Evolutionary conservation across 2,329 filamentous ascomycete genomes (phyloP).

Genomic region (Cytospora piceicola): DNA sequence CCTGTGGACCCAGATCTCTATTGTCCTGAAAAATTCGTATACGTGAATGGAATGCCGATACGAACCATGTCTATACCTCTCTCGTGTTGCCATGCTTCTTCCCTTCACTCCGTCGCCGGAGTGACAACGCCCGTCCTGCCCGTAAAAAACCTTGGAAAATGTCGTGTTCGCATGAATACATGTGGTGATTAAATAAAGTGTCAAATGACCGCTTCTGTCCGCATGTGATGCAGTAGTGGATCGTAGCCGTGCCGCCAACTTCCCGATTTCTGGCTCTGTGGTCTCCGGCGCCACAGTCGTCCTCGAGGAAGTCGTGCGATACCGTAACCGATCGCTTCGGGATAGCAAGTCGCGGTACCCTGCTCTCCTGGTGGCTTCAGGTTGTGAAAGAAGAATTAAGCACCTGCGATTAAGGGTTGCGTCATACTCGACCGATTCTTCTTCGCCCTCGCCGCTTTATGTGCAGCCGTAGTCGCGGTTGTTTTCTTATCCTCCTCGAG

Average conservation of each 20-base stretch:
- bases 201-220: not conserved
- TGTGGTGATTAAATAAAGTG: constrained; percentile 11
- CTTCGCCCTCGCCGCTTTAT: constrained; percentile 30
- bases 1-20: not conserved
- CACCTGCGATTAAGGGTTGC: constrained; percentile 25
- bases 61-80: not conserved
- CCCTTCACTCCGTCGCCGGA: not conserved
- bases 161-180: constrained; percentile 20
- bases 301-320: not conserved
- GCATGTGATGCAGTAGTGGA: not conserved
- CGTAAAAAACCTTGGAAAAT: not conserved
- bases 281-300: not conserved
- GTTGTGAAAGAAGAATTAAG: not conserved
- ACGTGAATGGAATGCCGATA: not conserved
- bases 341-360: not conserved
- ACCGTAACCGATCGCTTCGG: not conserved
- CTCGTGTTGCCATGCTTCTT: not conserved
- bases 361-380: not conserved
- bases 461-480: constrained; percentile 7
- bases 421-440: constrained; percentile 27
- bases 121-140: not conserved
- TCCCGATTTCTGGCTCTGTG: not conserved
- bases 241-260: not conserved
- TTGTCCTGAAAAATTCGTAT: not conserved
- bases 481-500: constrained; percentile 32